phyloP scores from a whole-genome alignment of 163 green algal species.

The Chloromonas sp. region DNA sequence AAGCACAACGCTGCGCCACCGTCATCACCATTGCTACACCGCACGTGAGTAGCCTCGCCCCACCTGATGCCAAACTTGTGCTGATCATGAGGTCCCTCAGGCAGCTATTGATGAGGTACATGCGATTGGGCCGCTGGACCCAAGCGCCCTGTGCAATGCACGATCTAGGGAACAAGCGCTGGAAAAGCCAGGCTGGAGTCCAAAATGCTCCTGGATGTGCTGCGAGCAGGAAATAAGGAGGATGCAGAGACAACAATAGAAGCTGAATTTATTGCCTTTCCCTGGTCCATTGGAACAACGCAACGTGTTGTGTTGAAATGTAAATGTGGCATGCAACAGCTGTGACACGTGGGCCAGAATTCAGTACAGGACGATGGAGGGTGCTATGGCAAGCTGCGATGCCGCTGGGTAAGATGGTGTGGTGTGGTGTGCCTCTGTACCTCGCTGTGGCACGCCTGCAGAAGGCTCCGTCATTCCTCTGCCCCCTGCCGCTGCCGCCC shows the following conservation, averaged over 20 bases:
- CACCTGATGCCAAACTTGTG: slow-evolving; percentile 74
- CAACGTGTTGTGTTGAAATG: too few relatives aligned
- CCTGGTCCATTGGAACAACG: too few relatives aligned
- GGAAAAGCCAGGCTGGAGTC: slow-evolving; percentile 36
- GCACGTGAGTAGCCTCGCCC: too few relatives aligned
- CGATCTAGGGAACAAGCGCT: slow-evolving; percentile 35
- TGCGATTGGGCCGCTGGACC: slow-evolving; percentile 53
- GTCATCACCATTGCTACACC: too few relatives aligned
- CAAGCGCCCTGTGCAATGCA: slow-evolving; percentile 57
- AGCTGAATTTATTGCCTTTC: too few relatives aligned
- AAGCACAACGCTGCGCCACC: too few relatives aligned
- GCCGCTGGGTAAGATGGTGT: not conserved
- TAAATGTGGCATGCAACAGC: not conserved
- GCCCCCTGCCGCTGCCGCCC: too few relatives aligned
- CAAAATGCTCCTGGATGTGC: slow-evolving; percentile 64
- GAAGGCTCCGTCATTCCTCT: slow-evolving; percentile 3
- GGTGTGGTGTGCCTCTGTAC: too few relatives aligned
- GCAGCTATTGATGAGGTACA: slow-evolving; percentile 59
- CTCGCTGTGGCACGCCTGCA: slow-evolving; percentile 22
- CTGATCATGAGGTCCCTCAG: slow-evolving; percentile 53
- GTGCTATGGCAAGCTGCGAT: not conserved
- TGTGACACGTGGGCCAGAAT: too few relatives aligned
- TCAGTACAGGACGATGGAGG: not conserved
- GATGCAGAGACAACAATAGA: too few relatives aligned
- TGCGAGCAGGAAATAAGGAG: not conserved